Percentiles rank a stretch among this genome's conserved stretches.
These are phyloP conservation scores for Diaporthe amygdali DNA, from an alignment of 2,329 filamentous ascomycete genomes.

Conservation along the genomic window DNA sequence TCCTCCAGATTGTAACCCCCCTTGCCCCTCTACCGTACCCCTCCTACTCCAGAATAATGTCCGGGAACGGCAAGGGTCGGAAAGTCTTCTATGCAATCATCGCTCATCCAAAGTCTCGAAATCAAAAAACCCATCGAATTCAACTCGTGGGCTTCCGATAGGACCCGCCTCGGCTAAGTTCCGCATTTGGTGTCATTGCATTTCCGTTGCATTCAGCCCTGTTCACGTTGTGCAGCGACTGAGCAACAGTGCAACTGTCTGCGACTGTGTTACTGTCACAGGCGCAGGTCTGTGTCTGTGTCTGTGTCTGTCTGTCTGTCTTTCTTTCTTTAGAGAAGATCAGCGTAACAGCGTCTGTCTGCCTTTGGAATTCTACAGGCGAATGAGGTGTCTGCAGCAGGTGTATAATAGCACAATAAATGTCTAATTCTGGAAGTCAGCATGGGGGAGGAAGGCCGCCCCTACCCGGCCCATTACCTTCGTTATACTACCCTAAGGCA, in stretches of 20 bases:
- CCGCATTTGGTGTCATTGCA: background rate
- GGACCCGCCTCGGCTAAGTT: constrained; percentile 19
- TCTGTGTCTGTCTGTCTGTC: background rate
- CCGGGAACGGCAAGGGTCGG: constrained; percentile 16
- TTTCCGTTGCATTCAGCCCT: constrained; percentile 7
- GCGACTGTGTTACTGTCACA: background rate
- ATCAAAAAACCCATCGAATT: background rate
- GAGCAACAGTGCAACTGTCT: background rate
- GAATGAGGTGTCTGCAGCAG: background rate
- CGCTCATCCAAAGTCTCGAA: background rate
- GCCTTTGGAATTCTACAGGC: background rate
- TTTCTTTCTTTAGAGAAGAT: too few relatives aligned
- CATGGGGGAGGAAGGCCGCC: background rate
- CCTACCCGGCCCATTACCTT: background rate
- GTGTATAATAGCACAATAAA: too few relatives aligned
- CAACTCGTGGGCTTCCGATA: constrained; percentile 16
- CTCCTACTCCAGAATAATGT: background rate
- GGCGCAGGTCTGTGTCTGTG: background rate
- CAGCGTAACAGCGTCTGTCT: too few relatives aligned
- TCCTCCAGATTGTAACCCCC: background rate
- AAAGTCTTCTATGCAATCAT: background rate
- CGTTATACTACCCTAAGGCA: background rate
- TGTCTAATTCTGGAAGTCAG: background rate
- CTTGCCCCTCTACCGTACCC: too few relatives aligned
- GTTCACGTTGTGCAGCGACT: background rate